phyloP scores from a whole-genome alignment of 257 asterid species.

The Solanum neorickii region DNA sequence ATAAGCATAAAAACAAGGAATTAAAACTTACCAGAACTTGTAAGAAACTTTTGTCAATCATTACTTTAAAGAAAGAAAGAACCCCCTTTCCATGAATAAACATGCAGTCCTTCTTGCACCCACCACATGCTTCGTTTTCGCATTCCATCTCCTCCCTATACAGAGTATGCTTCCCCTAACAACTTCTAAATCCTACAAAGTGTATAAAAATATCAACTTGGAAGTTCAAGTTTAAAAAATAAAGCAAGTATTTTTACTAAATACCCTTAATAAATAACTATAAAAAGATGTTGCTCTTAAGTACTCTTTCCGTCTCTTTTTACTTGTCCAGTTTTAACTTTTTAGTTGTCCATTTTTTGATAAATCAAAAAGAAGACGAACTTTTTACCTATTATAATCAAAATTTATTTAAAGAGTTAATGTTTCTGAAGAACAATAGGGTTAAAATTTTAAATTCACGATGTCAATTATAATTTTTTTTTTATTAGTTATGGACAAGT shows the following conservation, averaged over 20 bases:
- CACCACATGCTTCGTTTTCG: background rate
- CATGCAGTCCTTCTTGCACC: background rate
- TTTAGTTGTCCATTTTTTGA: too few species aligned
- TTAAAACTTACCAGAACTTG: slow-evolving; percentile 11
- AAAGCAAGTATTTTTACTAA: background rate
- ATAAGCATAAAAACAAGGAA: background rate
- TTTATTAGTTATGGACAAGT: background rate
- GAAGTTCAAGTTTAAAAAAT: background rate
- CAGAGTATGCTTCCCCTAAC: background rate
- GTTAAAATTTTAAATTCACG: too few species aligned
- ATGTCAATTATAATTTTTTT: too few species aligned
- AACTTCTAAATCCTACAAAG: background rate
- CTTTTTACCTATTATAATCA: too few species aligned
- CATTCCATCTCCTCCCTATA: background rate
- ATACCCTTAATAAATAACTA: background rate
- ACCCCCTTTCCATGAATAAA: slow-evolving; percentile 4
- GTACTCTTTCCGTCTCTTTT: background rate
- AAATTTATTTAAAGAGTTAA: too few species aligned
- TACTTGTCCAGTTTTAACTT: too few species aligned
- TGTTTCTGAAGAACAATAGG: too few species aligned
- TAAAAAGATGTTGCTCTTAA: background rate
- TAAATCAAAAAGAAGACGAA: too few species aligned
- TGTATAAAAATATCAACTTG: background rate
- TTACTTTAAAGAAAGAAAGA: slow-evolving; percentile 20
- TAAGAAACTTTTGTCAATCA: slow-evolving; percentile 4